These are phyloP conservation scores for Aspergillus chevalieri DNA, from an alignment of 2,329 filamentous ascomycete species.

Conservation along the genomic window DNA sequence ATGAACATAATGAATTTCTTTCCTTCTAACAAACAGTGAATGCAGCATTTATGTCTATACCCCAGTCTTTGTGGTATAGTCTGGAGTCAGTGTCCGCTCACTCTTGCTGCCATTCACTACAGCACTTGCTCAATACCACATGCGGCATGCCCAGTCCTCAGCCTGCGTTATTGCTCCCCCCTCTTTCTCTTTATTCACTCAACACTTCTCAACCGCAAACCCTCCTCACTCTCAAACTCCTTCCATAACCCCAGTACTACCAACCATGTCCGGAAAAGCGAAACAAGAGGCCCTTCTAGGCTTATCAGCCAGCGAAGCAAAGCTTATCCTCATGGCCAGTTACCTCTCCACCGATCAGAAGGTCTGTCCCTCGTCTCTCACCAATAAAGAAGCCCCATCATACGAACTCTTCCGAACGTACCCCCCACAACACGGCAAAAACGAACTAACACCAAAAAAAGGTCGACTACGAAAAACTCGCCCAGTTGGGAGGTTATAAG, in stretches of 20 bases:
- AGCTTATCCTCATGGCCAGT: slow-evolving; percentile 14
- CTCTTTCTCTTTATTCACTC: neutral
- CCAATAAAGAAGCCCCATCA: too few relatives aligned
- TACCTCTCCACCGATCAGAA: slow-evolving; percentile 11
- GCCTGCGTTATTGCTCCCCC: neutral
- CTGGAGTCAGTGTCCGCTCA: neutral
- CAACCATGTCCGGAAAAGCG: slow-evolving; percentile 9
- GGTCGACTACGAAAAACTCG: slow-evolving; percentile 37
- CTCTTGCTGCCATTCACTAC: neutral
- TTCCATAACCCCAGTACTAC: neutral
- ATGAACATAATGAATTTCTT: neutral
- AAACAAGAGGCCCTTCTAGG: slow-evolving; percentile 15
- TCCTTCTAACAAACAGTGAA: neutral
- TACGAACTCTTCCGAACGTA: neutral
- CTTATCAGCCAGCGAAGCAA: slow-evolving; percentile 12
- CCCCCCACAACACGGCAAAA: too few relatives aligned
- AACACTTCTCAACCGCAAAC: neutral
- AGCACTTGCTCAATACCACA: too few relatives aligned
- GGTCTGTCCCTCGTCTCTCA: slow-evolving; percentile 2
- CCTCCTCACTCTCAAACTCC: neutral
- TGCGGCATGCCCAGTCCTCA: neutral
- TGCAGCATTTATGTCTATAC: neutral
- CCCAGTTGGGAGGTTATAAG: slow-evolving; percentile 30
- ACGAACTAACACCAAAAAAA: slow-evolving; percentile 8
- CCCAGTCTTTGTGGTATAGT: neutral